Base-by-base conservation (phyloP, 768 basidiomycete species). In the Lactarius psammicola region DNA sequence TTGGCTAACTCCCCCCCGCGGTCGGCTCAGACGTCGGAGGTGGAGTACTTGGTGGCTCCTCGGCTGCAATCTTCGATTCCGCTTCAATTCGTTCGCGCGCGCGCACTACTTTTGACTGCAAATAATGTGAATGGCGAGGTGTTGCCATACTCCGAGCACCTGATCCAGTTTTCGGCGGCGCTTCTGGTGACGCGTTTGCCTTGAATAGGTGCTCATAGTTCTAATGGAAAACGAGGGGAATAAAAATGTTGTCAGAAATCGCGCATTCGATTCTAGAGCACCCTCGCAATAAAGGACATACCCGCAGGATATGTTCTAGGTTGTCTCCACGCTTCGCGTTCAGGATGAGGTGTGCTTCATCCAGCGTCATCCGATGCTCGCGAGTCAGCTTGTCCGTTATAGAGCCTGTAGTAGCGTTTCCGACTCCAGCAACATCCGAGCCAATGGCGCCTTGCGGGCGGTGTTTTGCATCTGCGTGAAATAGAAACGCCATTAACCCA, bases 41-140 rank as follows among this genome's bases (percentile, higher is more conserved):
- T 44, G 67, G 36, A 34, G 49, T 31, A 53, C 57, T 38, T 28
- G 69, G 70, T 36, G 65, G 66, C 33, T 74, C 72, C 63, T 77
- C 74, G 23, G 69, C 70, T 56, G 69, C 69, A 38, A 75, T 66
- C 67, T 75, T 76, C 71, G 75, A 65, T 81, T 99, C 96, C 0
- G 95, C 95, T 75, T 97, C 91, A 83, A 98, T 87, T 78, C 97
- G 87, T 78, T 98, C 95, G 62, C 87, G 84, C 23, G 97, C 96
- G 49, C 97, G 87, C 54, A 93, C 85, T n/a, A 99, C 93, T 78
- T 99, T 99, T 36, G 94, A 95, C 75, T 96, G 95, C 15, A 98
- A 81, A 77, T 98, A 98, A 76, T 95, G 92, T 40, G 94, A 95
- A 74, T 94, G 81, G 40, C 78, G 71, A 26, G 81, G 81, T 31